Evolutionary conservation across 805 yeast genomes (phyloP), one percentile per base, ranked within the genome.

Genomic region (Suhomyces emberorum): DNA sequence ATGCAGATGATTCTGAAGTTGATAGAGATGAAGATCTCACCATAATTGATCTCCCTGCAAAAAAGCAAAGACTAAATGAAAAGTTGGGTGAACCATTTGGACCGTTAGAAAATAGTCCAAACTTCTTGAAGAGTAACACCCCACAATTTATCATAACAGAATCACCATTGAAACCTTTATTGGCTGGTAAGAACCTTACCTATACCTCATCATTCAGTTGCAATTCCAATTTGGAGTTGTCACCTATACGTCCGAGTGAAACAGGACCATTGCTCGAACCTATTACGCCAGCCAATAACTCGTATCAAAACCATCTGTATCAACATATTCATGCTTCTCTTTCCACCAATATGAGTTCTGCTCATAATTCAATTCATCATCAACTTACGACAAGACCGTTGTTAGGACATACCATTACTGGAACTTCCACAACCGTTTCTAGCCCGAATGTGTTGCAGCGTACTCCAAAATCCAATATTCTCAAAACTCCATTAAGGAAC

Each of bases 231-330:
- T 70, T 80, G 43, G 86, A 81, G 49, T 55, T 81, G 15, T 76
- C 81, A 16, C 87, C 87, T 7, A 51, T 77, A 30, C 67, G 76
- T 43, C 63, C 73, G 4, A 67, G 69, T 38, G 82, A 77, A 39
- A 74, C 83, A 3, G 86, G 85, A 1, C 85, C 86, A 4, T 57
- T 80, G 28, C 60, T 80, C 32, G 84, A 79, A 54, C 85, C 87
- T 10, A 56, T 77, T 33, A 77, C 84, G 4, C 85, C 84, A 11
- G 48, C 43, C 12, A 45, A 37, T 37, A 46, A 39, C 29, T 38
- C 34, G 32, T 32, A 28, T 24, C 45, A 33, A 19, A 35, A 18
- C 15, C 43, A 32, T 17, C 33, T 15, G 4, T 3, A 14, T 9
- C 34, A 30, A 14, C 25, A 30, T 29, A 17, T 41, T 54, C 7